Base-by-base conservation (phyloP, 2,329 filamentous ascomycete genomes). In the Curvularia lunata region DNA sequence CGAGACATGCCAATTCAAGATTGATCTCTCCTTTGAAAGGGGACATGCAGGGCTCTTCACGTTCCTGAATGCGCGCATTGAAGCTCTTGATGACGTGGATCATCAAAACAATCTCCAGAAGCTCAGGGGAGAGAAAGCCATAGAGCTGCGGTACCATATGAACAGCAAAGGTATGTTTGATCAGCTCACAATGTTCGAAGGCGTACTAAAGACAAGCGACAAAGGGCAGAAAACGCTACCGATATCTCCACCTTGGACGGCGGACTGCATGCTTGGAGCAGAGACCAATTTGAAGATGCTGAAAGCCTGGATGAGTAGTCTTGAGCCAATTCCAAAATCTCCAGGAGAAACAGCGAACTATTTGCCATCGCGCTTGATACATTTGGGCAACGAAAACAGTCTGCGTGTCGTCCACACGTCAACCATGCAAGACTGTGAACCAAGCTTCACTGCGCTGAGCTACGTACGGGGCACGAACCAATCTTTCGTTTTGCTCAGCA, bases 401-500 rank as follows among this genome's bases (percentile, higher is more conserved):
- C 34, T 48, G 9, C 46, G 46, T 21, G 13, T 48, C 21, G 34
- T 48, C 21, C 13, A 9, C 18, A 43, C 48, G 42, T 41, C 25
- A 4, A n/a, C 48, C 5, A 19, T 50, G 7, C 10, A 12, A 13
- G 48, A 32, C 7, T 34, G 16, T 12, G 28, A 13, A 23, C 34
- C 27, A 19, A 40, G 13, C 18, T 59, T 59, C 43, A 52, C 51
- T 9, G 54, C 50, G 19, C 51, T 54, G 12, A 61, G 54, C 37
- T 61, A 58, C n/a, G 48, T 57, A 16, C 52, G 54, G 50, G 54
- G 55, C 12, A 49, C 34, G 25, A 51, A 54, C 27, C 51, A 58
- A 46, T 34, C 37, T 9, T 52, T 58, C 34, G 32, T 48, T 3
- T 38, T 61, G 27, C 48, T 54, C 1, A 42, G 32, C 19, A 37